Evolutionary conservation across 1,284 basidiomycete genomes (phyloP).

Genomic region (Amylostereum areolatum): DNA sequence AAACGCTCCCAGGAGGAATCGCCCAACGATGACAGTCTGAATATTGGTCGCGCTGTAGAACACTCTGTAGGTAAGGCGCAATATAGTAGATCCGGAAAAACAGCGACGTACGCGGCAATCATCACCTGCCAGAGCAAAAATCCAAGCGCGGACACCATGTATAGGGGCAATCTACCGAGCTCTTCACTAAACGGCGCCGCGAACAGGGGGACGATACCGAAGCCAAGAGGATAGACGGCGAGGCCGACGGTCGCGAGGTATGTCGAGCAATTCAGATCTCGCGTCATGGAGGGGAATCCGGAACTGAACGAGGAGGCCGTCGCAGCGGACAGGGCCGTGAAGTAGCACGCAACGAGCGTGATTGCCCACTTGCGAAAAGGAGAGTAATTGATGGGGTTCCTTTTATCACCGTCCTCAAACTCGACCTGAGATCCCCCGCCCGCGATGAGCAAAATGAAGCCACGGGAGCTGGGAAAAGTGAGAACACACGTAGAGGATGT

Average conservation of each 20-base stretch:
- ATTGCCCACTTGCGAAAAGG: slow-evolving; percentile 41
- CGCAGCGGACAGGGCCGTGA: slow-evolving; percentile 49
- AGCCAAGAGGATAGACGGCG: not conserved
- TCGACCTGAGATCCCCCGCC: slow-evolving; percentile 36
- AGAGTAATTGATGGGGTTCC: slow-evolving; percentile 48
- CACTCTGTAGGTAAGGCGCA: not conserved
- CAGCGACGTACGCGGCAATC: slow-evolving; percentile 35
- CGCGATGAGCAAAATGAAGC: not conserved
- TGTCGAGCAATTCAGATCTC: slow-evolving; percentile 7
- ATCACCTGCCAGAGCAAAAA: slow-evolving; percentile 59
- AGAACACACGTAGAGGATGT: slow-evolving; percentile 16
- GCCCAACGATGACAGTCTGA: slow-evolving; percentile 58
- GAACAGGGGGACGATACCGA: not conserved
- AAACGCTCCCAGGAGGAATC: slow-evolving; percentile 65
- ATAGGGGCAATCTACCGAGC: slow-evolving; percentile 37
- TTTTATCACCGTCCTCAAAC: slow-evolving; percentile 40
- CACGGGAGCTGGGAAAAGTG: not conserved
- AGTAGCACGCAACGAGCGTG: slow-evolving; percentile 50
- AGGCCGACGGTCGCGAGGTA: not conserved
- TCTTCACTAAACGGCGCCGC: not conserved
- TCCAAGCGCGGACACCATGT: slow-evolving; percentile 49
- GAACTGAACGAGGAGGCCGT: slow-evolving; percentile 1
- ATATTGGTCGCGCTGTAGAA: slow-evolving; percentile 54
- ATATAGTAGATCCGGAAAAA: not conserved
- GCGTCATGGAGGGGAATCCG: not conserved